phyloP scores from a whole-genome alignment of 768 basidiomycete genomes.

The Pleurotus salmoneostramineus region DNA sequence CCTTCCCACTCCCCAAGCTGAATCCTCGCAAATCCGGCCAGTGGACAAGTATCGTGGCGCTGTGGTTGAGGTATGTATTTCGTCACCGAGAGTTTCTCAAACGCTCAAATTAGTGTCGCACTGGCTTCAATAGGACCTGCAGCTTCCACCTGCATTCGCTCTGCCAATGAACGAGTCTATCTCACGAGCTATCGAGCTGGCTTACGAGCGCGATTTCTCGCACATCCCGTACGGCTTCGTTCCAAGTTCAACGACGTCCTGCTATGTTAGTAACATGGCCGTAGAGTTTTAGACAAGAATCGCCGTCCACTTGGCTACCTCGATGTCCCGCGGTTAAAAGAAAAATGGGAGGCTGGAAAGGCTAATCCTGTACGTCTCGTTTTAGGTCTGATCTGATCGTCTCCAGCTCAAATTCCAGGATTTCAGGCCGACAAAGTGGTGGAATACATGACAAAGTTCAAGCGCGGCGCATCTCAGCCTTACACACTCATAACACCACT shows the following conservation, averaged over 20 bases:
- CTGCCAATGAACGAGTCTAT: slow-evolving; percentile 71
- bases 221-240: slow-evolving; percentile 69
- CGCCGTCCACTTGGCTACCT: slow-evolving; percentile 83
- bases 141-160: slow-evolving; percentile 85
- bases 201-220: slow-evolving; percentile 93
- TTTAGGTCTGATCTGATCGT: background rate
- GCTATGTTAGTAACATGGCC: background rate
- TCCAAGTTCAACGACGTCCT: background rate
- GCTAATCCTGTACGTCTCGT: slow-evolving; percentile 61
- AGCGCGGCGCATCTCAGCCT: slow-evolving; percentile 56
- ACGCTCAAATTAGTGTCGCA: background rate
- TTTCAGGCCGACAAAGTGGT: slow-evolving; percentile 66
- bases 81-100: background rate
- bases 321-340: slow-evolving; percentile 71
- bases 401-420: background rate
- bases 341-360: slow-evolving; percentile 70
- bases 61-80: slow-evolving; percentile 73
- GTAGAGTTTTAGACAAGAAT: slow-evolving; percentile 69
- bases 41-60: slow-evolving; percentile 77
- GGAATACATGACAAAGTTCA: slow-evolving; percentile 71
- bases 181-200: slow-evolving; percentile 74
- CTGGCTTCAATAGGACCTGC: slow-evolving; percentile 52
- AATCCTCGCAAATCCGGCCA: background rate
- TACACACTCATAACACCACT: slow-evolving; percentile 81
- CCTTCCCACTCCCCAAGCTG: background rate